phyloP scores from a whole-genome alignment of 2,329 filamentous ascomycete genomes.

The Paraphaeosphaeria sporulosa region DNA sequence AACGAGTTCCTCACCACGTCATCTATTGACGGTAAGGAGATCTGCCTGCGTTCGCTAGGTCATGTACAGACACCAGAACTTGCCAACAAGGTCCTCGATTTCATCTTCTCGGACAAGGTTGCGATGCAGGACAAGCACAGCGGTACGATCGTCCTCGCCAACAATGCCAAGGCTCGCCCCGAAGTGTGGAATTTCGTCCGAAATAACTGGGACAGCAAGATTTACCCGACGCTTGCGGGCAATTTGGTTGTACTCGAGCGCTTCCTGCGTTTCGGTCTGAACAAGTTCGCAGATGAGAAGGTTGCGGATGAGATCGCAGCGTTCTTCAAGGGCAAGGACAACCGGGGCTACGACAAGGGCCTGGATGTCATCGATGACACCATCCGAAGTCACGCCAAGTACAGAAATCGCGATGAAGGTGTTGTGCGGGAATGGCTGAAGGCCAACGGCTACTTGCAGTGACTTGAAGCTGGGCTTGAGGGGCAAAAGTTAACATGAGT shows the following conservation, averaged over 20 bases:
- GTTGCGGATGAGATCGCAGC: constrained; percentile 74
- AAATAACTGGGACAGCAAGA: constrained; percentile 74
- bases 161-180: constrained; percentile 75
- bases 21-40: constrained; percentile 90
- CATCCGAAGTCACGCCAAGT: constrained; percentile 82
- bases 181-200: constrained; percentile 87
- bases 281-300: constrained; percentile 76
- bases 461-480: constrained; percentile 29
- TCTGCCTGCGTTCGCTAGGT: constrained; percentile 79
- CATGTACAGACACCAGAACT: constrained; percentile 73
- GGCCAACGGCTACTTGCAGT: constrained; percentile 62
- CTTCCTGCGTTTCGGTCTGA: constrained; percentile 80
- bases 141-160: constrained; percentile 74
- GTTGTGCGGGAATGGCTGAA: constrained; percentile 81
- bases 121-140: constrained; percentile 87
- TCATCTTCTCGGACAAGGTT: constrained; percentile 85
- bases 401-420: constrained; percentile 77
- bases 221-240: constrained; percentile 73
- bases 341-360: constrained; percentile 83
- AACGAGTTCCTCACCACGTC: constrained; percentile 84
- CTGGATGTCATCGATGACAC: constrained; percentile 86
- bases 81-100: constrained; percentile 71
- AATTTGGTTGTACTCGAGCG: constrained; percentile 92
- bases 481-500: not conserved
- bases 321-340: constrained; percentile 91